Evolutionary conservation across 169 alveolate species (phyloP), one percentile per base, ranked within the genome.

Genomic region (Amoebophrya sp.): DNA sequence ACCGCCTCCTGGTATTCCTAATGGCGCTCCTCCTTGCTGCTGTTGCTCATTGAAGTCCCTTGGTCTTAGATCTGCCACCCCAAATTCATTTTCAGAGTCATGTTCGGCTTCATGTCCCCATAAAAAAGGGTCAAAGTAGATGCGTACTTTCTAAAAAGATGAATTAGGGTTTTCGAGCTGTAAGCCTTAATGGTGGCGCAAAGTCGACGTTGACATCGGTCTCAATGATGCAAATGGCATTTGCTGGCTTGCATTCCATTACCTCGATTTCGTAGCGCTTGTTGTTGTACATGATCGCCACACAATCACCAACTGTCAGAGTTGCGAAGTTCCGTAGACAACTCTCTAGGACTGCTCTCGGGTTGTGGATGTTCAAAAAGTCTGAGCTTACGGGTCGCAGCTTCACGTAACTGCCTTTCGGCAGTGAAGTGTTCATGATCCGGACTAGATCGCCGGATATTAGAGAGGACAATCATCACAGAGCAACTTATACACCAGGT

Each of bases 201-300:
- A 97, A 97, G 65, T 97, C 99, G 0, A 97, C 99, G 54, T 96
- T 97, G 26, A 97, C 93, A 94, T 97, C 98, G 33, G 98, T 96
- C 93, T 97, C 98, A 40, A 97, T 95, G 29, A 97, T 96, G 89
- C 97, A 95, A 55, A 97, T 96, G 6, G 97, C 97, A 89, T 95
- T 93, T 6, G 95, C 96, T 39, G 99, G 98, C 92, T 94, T 95
- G 40, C 92, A 41, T 18, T 94, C 95, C 95, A 65, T 65, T 12
- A 65, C n/a, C 83, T 65, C 83, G 83, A 65, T 65, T 26, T 65
- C 83, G 26, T 65, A 65, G 39, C 83, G 83, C 83, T 65, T 65
- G 2, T 65, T 65, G 83, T 65, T 65, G 33, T 65, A 65, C 26
- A 18, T 65, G 26, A 65, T n/a, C n/a, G n/a, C n/a, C n/a, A 47